Evolutionary conservation across 768 basidiomycete genomes (phyloP), one percentile per base, ranked within the genome.

Genomic region (Tulasnella sp.): DNA sequence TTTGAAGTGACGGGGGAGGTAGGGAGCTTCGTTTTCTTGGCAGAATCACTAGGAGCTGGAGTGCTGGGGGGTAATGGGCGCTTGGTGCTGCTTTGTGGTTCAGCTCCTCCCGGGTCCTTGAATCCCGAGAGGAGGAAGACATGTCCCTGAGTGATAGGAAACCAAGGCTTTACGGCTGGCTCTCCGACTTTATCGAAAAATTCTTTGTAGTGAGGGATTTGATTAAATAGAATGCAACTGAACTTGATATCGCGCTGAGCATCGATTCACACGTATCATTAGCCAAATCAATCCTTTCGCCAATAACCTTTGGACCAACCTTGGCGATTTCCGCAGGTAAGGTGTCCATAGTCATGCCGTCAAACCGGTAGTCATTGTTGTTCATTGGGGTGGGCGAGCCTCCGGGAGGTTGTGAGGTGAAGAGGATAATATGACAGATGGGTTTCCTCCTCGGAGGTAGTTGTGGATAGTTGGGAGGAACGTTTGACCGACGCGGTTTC

Each of bases 211-310:
- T 19, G 21, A 19, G 62, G 2, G 36, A 79, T 79, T 18, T 24
- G 40, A 74, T 42, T 73, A 12, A 71, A 39, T 24, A 74, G 46
- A 27, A 79, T 40, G 44, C 73, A 74, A 27, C 40, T 72, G 18
- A 79, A 39, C 18, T 79, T 72, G 38, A 79, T 79, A 46, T 79
- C 48, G 18, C 78, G 73, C 78, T 79, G 46, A 16, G 52, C 24
- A 34, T 3, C 38, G 21, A 18, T 24, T 40, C 24, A 46, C n/a
- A 12, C 24, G 7, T 4, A 52, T 52, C 2, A 19, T 52, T n/a
- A 38, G 71, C 71, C 5, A 34, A 38, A 38, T n/a, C 2, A 42
- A 42, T 73, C n/a, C 19, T 24, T 34, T 21, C 9, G 34, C 5
- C 27, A n/a, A 24, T n/a, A 4, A 1, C 6, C 40, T 14, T 46